phyloP scores from a whole-genome alignment of 768 basidiomycete genomes.

The Pholiota molesta region DNA sequence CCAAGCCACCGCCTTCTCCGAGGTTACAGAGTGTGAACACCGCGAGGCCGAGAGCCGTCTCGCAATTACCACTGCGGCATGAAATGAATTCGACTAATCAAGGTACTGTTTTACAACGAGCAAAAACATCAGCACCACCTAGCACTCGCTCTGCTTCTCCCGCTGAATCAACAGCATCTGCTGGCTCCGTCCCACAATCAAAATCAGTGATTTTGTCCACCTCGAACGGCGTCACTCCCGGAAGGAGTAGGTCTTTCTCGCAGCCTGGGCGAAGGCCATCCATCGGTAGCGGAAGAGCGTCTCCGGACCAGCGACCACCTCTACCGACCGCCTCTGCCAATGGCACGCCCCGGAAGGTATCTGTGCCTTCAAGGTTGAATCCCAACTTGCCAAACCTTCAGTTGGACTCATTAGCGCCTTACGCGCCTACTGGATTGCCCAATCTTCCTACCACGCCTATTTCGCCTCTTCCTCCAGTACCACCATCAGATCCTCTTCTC shows the following conservation, averaged over 20 bases:
- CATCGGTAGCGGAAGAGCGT: conserved; percentile 50
- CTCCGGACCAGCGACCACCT: conserved; percentile 59
- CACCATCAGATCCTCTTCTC: conserved; percentile 73
- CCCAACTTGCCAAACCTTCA: conserved; percentile 48
- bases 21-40: conserved; percentile 41
- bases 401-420: conserved; percentile 22
- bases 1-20: conserved; percentile 53
- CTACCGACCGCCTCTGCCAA: conserved; percentile 44
- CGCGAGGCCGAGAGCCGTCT: conserved; percentile 60
- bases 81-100: conserved; percentile 61
- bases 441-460: conserved; percentile 74
- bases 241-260: conserved; percentile 69
- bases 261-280: conserved; percentile 78
- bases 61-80: conserved; percentile 46
- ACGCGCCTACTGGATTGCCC: conserved; percentile 31
- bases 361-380: conserved; percentile 62
- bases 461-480: conserved; percentile 74
- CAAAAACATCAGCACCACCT: conserved; percentile 66
- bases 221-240: conserved; percentile 41
- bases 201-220: conserved; percentile 40
- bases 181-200: conserved; percentile 39
- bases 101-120: conserved; percentile 71
- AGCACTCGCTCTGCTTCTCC: conserved; percentile 56
- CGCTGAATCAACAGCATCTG: conserved; percentile 47
- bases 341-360: conserved; percentile 57